Base-by-base conservation (phyloP, 306 rosid genomes). In the Dicorynia guianensis region DNA sequence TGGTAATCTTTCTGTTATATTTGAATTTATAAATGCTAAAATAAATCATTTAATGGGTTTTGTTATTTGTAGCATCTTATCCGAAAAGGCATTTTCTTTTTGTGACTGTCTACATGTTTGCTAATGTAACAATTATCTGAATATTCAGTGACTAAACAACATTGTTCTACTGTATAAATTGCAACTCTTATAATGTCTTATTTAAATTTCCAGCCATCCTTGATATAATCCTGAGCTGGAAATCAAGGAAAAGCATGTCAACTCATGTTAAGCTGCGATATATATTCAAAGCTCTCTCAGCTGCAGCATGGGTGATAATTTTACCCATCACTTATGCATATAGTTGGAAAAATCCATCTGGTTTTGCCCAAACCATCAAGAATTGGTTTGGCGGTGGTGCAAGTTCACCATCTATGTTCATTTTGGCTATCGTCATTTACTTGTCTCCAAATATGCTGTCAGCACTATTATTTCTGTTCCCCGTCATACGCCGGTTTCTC, bases 401-500 rank as follows among this genome's bases (percentile, higher is more conserved):
- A 43, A 82, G 85, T 62, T 95, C 98, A 13, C 90, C 96, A 66
- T 95, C 98, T 66, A 62, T 92, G 86, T 95, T 92, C 91, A 89
- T 95, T 73, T 75, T 92, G 85, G 96, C 98, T 44, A 69, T 95
- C 78, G 75, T 89, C 76, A 76, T 95, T 67, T 95, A 92, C 87
- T 79, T 95, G 69, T 71, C 97, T 76, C 98, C 98, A 80, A 92
- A 95, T 80, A 90, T 95, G 80, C 93, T 95, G 71, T 87, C 92
- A 35, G 83, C 80, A 61, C 36, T 92, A 77, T 65, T 95, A 84
- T 95, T 95, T 71, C 39, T 92, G 75, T 90, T 95, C 83, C 98
- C 98, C 7, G 82, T 77, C 71, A 80, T 92, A 71, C 97, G 97
- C 36, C 89, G 97, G 40, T 53, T 9, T 84, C 89, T 95, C 42